These are phyloP conservation scores for Cochliopodium minus DNA, from an alignment of 208 protist genomes.

Conservation along the genomic window DNA sequence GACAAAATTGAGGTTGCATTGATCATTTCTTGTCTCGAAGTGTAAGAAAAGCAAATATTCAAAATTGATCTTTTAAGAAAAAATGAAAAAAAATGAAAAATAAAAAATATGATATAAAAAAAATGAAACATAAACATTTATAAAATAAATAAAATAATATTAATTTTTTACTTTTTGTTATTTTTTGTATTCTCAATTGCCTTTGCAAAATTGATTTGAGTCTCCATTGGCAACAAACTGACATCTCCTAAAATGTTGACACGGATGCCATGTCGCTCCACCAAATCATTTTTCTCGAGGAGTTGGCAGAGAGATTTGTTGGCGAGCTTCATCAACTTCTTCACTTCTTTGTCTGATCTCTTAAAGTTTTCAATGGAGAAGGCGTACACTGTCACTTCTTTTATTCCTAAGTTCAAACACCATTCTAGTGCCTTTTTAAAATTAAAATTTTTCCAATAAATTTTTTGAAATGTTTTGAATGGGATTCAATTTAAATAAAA, in stretches of 20 bases:
- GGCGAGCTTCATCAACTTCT: conserved; percentile 41
- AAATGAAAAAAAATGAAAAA: too few relatives aligned
- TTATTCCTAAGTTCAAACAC: conserved; percentile 46
- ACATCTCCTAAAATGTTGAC: conserved; percentile 28
- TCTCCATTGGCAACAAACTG: conserved; percentile 6
- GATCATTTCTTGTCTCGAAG: too few relatives aligned
- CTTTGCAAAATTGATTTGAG: conserved; percentile 9
- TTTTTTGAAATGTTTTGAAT: too few relatives aligned
- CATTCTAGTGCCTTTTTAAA: conserved; percentile 30
- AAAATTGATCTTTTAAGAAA: too few relatives aligned
- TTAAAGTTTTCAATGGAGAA: conserved; percentile 69
- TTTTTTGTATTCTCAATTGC: conserved; percentile 10
- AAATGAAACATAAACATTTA: too few relatives aligned
- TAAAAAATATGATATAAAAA: too few relatives aligned
- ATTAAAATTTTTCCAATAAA: background rate
- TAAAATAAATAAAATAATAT: too few relatives aligned
- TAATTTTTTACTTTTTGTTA: too few relatives aligned
- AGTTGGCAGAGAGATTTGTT: conserved; percentile 5
- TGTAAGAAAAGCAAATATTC: too few relatives aligned
- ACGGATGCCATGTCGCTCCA: conserved; percentile 14
- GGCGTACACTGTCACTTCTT: conserved; percentile 47
- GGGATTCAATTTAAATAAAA: too few relatives aligned
- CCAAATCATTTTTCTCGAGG: background rate
- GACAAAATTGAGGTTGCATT: too few relatives aligned
- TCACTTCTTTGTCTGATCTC: conserved; percentile 36